Base-by-base conservation (phyloP, 345 rosid species). In the Carallia pectinifolia region DNA sequence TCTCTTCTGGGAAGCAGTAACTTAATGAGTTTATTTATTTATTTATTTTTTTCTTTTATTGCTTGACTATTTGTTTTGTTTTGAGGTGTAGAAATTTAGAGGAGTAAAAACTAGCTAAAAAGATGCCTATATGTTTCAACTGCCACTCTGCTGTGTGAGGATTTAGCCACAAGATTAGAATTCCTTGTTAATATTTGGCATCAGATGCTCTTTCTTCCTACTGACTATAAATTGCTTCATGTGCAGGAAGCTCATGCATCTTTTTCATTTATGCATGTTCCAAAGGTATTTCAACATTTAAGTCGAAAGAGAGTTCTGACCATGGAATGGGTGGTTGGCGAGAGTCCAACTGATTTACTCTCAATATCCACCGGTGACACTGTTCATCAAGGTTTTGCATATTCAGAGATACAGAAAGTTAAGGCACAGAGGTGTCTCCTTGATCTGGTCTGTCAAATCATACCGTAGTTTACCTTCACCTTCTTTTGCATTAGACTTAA, bases 271-370 rank as follows among this genome's bases (percentile, higher is more conserved):
- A 93, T 93, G 40, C 73, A 75, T 40, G 86, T 85, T 74, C 98
- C 98, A 67, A 91, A 88, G 79, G 82, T 93, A 65, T 83, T 76
- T 72, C 74, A 66, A 56, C 77, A 88, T 81, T 79, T 93, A 74
- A 85, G 80, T 48, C 71, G 90, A 58, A 93, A 89, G 86, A 85
- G 94, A 81, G 91, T 91, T 78, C 81, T 91, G 83, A 93, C 98
- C 18, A 88, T 93, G 98, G 98, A 93, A 78, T 93, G 98, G 98
- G 88, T 93, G 65, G 90, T 48, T 76, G 98, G 98, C 53, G 97
- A 91, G 68, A 91, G 92, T 79, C 87, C 97, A 67, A 88, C 86
- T 29, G 89, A 85, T 83, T 79, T 93, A 70, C 65, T 85, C 64
- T 61, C 90, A 47, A 19, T 81, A 68, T 75, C 94, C 63, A 64